Evolutionary conservation across 1,284 basidiomycete genomes (phyloP), one percentile per base, ranked within the genome.

Genomic region (Ustilago sp.): DNA sequence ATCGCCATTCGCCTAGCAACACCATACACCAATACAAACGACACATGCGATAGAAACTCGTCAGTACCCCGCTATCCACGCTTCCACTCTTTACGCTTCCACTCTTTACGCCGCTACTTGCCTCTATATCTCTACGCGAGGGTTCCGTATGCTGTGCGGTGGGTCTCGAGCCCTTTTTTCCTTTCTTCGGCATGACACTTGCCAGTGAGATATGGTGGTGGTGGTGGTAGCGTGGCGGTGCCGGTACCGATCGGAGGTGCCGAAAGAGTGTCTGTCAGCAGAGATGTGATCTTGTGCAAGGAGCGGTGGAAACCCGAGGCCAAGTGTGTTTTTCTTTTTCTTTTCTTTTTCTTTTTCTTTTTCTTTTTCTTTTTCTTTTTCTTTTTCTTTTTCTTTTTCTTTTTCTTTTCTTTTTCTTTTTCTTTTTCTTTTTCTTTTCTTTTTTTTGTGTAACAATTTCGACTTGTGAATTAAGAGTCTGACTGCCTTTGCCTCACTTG

Each of bases 181-280:
- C 68, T 58, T 74, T 77, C 58, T 70, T 71, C 15, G 68, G 72
- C 76, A 79, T 78, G 47, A 19, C 23, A 28, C 53, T 23, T 31
- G 35, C 19, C 4, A 8, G 13, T n/a, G 31, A 6, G 36, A n/a
- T 36, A n/a, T 23, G 23, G 23, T 23, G 23, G 23, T 23, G 23
- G 13, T 55, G 36, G 23, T 39, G 13, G 35, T 8, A 19, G 34
- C 11, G 39, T 43, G 35, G 38, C 38, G 34, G 19, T 56, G 38
- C 0, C 23, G 19, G 43, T 36, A 35, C 0, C 23, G 43, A 7
- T n/a, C 43, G 43, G 43, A 45, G 17, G 52, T 54, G 52, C 34
- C 34, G 28, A 36, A 19, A 38, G 52, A 17, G 17, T 23, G 3
- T 32, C 31, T 9, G 28, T 50, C 19, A 8, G 45, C 45, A 19